Evolutionary conservation across 495 filamentous ascomycete species (phyloP).

Genomic region (Bryoglossum gracile): DNA sequence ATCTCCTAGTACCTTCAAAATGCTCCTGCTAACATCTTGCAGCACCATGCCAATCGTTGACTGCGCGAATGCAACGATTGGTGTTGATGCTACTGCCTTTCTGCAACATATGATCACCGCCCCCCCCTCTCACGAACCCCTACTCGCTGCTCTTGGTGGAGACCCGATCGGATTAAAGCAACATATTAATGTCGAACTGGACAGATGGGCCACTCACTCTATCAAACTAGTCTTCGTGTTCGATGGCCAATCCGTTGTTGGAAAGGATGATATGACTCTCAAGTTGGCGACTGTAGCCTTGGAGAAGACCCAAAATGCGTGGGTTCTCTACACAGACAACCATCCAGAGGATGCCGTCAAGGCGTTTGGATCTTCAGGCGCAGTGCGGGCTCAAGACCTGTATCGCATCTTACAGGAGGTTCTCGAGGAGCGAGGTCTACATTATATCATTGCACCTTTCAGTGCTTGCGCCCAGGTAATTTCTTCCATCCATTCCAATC

Average conservation of each 20-base stretch:
- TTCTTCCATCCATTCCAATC: conserved; percentile 7
- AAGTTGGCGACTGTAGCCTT: conserved; percentile 40
- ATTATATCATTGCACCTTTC: conserved; percentile 85
- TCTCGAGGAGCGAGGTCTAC: conserved; percentile 57
- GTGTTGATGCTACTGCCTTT: conserved; percentile 85
- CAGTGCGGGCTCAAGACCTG: conserved; percentile 50
- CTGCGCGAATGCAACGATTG: conserved; percentile 18
- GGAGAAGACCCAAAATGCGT: conserved; percentile 53
- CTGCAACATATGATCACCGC: conserved; percentile 65
- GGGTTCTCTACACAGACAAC: conserved; percentile 79
- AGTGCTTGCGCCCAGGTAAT: conserved; percentile 80
- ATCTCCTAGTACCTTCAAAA: neutral
- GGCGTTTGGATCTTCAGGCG: conserved; percentile 69
- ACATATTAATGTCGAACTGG: conserved; percentile 68
- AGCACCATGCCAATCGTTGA: conserved; percentile 18
- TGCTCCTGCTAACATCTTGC: neutral
- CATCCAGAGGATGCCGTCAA: conserved; percentile 70
- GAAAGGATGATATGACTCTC: conserved; percentile 50
- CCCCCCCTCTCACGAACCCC: conserved; percentile 65
- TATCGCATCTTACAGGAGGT: conserved; percentile 70
- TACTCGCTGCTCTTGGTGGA: conserved; percentile 84
- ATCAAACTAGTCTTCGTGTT: conserved; percentile 81
- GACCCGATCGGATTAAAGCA: conserved; percentile 68
- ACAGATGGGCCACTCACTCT: conserved; percentile 52
- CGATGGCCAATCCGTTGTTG: conserved; percentile 71